phyloP scores from a whole-genome alignment of 1,139 yeast genomes.

The Entelexis sorbosivorans region DNA sequence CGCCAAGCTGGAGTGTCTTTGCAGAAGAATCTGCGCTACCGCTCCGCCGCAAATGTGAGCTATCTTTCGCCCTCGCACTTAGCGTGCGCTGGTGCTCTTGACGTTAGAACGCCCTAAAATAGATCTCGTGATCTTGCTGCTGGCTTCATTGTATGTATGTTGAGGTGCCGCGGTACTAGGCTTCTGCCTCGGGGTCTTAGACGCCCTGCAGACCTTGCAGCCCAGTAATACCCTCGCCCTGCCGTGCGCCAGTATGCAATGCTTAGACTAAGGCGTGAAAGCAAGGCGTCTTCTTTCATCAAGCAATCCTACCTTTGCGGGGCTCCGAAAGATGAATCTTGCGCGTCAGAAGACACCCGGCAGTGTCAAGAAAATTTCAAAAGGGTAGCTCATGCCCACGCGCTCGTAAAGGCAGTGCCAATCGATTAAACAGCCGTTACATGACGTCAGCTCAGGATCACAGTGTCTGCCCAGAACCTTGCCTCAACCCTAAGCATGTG shows the following conservation, averaged over 20 bases:
- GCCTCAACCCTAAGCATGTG: background rate
- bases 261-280: background rate
- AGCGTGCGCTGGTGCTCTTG: background rate
- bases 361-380: no score
- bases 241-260: background rate
- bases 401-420: no score
- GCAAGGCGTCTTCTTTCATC: background rate
- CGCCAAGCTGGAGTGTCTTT: no score
- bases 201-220: background rate
- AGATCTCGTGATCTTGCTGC: background rate
- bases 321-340: background rate
- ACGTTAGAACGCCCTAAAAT: background rate
- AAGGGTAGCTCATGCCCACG: no score
- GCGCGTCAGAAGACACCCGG: no score
- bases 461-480: background rate
- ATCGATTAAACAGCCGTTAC: no score
- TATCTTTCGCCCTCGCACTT: no score
- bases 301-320: background rate
- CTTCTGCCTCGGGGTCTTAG: background rate
- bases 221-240: background rate
- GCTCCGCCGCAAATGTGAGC: no score
- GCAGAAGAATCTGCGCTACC: no score
- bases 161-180: background rate
- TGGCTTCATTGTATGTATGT: background rate
- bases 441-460: no score